Base-by-base conservation (phyloP, 352 stramenopile genomes). In the Peronospora belbahrii region DNA sequence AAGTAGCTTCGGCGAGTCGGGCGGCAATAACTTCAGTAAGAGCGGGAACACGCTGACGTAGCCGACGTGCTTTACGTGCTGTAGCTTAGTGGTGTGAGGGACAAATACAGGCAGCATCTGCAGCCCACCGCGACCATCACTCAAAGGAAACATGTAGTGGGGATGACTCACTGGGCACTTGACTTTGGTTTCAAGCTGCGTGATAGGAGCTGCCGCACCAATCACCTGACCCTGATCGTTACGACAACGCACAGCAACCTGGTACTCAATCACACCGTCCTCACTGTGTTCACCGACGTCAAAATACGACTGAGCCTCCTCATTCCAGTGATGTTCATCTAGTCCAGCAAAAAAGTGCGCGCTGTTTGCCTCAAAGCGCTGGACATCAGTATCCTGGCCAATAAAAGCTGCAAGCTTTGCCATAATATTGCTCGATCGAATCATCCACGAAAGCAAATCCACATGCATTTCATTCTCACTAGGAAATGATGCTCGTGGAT, bases 361-460 rank as follows among this genome's bases (percentile, higher is more conserved):
- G 13, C 62, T 56, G 42, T 83, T 64, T 0, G 20, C 7, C 24
- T 64, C 6, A 39, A 71, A 85, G 6, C 22, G 39, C 17, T 54
- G 7, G 2, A 56, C 44, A 2, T 73, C 68, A 14, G 42, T 28
- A 2, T 71, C 41, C 10, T 62, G 39, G 0, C 44, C 62, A n/a
- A 76, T 62, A 18, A 74, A 64, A 2, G 24, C n/a, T 11, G 70
- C 70, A 1, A 88, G 36, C 19, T 64, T 65, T 1, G 59, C 49
- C 50, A 91, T 70, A 10, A 88, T 50, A 13, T 76, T 54, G 35
- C 70, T 88, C 15, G 64, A 64, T 24, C 76, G 77, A 25, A 92
- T 78, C 65, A 97, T 88, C 92, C 92, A 97, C 28, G 75, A 81
- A 0, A 95, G 45, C 42, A 97, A 35, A 47, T 97, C 92, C 17